These are phyloP conservation scores for Rhynchosporium graminicola DNA, from an alignment of 2,329 filamentous ascomycete genomes.

Conservation along the genomic window DNA sequence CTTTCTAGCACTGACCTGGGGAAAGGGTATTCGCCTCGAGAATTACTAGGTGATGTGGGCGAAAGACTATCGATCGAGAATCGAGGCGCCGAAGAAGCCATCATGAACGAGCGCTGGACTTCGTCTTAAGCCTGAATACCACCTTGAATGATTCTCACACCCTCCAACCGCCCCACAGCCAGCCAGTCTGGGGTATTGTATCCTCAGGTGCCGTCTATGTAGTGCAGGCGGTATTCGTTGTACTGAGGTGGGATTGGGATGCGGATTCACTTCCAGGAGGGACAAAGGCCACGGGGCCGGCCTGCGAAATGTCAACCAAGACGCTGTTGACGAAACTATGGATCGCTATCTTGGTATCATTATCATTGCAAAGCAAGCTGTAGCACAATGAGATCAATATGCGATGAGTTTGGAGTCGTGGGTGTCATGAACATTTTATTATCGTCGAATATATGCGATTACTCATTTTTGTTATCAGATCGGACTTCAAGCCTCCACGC, in stretches of 20 bases:
- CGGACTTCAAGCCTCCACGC: neutral
- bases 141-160: conserved; percentile 5
- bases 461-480: neutral
- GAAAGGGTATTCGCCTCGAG: conserved; percentile 54
- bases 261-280: conserved; percentile 21
- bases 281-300: conserved; percentile 8
- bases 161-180: conserved; percentile 32
- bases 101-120: conserved; percentile 26
- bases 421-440: neutral
- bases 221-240: conserved; percentile 1
- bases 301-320: conserved; percentile 4
- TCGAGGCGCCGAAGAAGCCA: conserved; percentile 47
- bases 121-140: neutral
- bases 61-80: conserved; percentile 52
- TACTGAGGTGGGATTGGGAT: neutral
- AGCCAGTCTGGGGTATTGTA: neutral
- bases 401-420: conserved; percentile 3
- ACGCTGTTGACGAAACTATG: conserved; percentile 28
- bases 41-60: conserved; percentile 43
- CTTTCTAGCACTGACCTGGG: conserved; percentile 45
- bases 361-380: conserved; percentile 37
- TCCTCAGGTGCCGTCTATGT: neutral
- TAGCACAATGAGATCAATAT: neutral
- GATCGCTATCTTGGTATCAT: conserved; percentile 40
- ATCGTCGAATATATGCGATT: neutral